Evolutionary conservation across 345 rosid species (phyloP).

Genomic region (Orychophragmus violaceus): DNA sequence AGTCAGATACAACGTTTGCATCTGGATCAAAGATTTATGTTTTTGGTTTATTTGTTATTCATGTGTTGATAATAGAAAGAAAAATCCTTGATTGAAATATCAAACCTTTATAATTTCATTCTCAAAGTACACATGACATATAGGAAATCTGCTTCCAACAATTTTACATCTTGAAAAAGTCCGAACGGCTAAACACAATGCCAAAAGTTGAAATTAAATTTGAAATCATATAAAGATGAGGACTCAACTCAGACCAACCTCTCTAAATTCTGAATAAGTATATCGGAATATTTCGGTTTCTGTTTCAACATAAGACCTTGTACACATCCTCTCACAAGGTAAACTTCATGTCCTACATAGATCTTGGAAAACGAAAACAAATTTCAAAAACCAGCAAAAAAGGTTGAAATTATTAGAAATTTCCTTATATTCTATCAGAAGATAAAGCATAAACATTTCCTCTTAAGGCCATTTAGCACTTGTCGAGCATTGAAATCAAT

Average conservation of each 20-base stretch:
- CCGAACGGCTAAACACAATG: conserved; percentile 27
- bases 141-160: conserved; percentile 51
- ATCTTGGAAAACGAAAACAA: background rate
- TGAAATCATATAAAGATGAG: background rate
- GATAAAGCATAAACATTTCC: conserved; percentile 33
- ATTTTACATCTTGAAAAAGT: conserved; percentile 45
- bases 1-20: too few relatives aligned
- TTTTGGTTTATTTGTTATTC: background rate
- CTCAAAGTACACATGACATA: conserved; percentile 51
- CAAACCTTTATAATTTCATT: conserved; percentile 45
- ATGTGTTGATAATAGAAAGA: background rate
- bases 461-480: conserved; percentile 51
- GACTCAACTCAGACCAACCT: conserved; percentile 37
- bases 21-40: background rate
- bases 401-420: background rate
- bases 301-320: conserved; percentile 77
- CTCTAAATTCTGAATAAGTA: conserved; percentile 66
- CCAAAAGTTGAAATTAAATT: background rate
- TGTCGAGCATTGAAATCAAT: conserved; percentile 29
- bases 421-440: background rate
- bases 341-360: conserved; percentile 61
- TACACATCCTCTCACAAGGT: conserved; percentile 92
- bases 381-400: background rate
- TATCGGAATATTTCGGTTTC: conserved; percentile 75
- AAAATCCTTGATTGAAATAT: background rate